Evolutionary conservation across 1,139 yeast species (phyloP).

Genomic region (Saccharomyces hybrid): DNA sequence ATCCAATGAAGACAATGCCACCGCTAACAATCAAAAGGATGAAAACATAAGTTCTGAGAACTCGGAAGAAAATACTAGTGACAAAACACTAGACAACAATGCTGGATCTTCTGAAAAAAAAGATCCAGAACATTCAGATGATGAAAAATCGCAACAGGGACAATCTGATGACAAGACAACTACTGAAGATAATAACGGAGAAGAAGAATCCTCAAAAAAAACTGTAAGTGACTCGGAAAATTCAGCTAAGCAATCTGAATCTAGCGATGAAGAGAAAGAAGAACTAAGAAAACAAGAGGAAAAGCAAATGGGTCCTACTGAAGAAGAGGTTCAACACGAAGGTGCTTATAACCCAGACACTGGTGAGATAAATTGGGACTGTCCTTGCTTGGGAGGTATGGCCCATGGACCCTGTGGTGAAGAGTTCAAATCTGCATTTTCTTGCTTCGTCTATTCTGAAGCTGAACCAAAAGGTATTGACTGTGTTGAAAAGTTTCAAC

Average conservation of each 20-base stretch:
- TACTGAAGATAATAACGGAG: not conserved
- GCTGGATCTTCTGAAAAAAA: not conserved
- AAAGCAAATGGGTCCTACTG: constrained; percentile 6
- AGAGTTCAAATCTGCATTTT: constrained; percentile 91
- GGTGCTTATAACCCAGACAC: constrained; percentile 95
- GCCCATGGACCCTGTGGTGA: constrained; percentile 98
- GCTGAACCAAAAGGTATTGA: constrained; percentile 97
- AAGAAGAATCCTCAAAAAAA: not conserved
- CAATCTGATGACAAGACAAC: not conserved
- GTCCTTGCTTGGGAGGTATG: constrained; percentile 99
- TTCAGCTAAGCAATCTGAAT: constrained; percentile 8
- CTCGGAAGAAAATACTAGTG: not conserved
- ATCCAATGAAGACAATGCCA: not conserved
- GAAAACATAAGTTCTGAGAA: not conserved
- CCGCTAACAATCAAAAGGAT: not conserved
- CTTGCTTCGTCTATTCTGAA: constrained; percentile 91
- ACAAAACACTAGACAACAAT: not conserved
- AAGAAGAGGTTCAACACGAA: constrained; percentile 31
- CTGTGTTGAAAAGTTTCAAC: constrained; percentile 84
- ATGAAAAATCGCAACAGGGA: not conserved
- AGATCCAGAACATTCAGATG: not conserved
- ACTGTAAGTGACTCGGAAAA: constrained; percentile 4
- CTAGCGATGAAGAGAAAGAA: not conserved
- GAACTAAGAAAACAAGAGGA: constrained; percentile 1
- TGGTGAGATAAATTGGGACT: constrained; percentile 99